Evolutionary conservation across 2,329 filamentous ascomycete species (phyloP).

Genomic region (Aureobasidium sp.): DNA sequence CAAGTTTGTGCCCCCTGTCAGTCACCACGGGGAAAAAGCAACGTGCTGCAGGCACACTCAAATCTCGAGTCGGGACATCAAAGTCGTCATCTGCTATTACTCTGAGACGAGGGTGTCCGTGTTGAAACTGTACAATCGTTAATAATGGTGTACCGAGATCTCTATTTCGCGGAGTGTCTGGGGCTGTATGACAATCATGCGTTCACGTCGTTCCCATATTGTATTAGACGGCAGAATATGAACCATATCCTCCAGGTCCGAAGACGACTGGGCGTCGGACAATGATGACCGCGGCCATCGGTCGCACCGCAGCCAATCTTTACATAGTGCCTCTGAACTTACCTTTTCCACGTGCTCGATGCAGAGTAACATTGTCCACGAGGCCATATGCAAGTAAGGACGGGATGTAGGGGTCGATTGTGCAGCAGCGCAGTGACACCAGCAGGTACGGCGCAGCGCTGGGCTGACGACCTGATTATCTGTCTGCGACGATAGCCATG

Average conservation of each 20-base stretch:
- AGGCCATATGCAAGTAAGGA: neutral
- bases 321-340: neutral
- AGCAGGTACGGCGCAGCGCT: neutral
- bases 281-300: neutral
- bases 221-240: neutral
- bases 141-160: slow-evolving; percentile 8
- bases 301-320: neutral
- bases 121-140: neutral
- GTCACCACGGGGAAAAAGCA: slow-evolving; percentile 2
- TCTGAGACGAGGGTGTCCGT: slow-evolving; percentile 6
- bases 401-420: neutral
- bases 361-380: slow-evolving; percentile 2
- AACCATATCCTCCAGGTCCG: neutral
- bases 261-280: neutral
- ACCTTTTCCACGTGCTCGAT: slow-evolving; percentile 2
- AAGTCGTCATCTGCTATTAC: slow-evolving; percentile 6
- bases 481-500: neutral
- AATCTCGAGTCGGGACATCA: neutral
- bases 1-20: slow-evolving; percentile 5
- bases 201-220: neutral
- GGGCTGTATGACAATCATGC: slow-evolving; percentile 4
- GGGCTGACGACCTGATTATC: neutral
- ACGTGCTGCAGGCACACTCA: neutral
- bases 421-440: neutral
- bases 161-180: neutral